A percentile compares a stretch with the other conserved stretches of the same genome.
Conservation (phyloP, 2,329 filamentous ascomycete species). For the Colletotrichum sp. region DNA sequence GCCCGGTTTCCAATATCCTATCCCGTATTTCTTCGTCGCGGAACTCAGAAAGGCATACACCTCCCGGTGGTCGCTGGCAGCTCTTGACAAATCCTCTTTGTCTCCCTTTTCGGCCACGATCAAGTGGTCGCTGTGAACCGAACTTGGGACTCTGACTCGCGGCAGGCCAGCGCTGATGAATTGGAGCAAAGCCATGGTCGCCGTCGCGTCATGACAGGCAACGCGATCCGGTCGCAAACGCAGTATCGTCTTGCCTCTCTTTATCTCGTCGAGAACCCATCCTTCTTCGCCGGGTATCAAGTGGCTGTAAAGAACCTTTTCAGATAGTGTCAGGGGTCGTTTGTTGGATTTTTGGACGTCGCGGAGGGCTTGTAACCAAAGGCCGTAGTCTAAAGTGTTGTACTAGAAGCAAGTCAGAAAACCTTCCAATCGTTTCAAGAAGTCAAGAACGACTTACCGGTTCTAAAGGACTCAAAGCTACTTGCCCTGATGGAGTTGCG, state of each 20-base stretch:
- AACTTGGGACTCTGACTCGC: constrained; percentile 39
- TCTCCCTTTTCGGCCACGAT: constrained; percentile 35
- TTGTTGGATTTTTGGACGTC: constrained; percentile 17
- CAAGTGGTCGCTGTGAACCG: constrained; percentile 44
- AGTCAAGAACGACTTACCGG: neutral
- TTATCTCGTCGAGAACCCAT: constrained; percentile 31
- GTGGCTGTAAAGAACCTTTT: constrained; percentile 44
- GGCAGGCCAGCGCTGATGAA: constrained; percentile 45
- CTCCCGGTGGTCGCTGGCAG: constrained; percentile 33
- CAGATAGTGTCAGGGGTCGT: constrained; percentile 38
- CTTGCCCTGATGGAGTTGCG: neutral
- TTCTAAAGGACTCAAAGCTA: constrained; percentile 26
- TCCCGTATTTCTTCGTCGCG: constrained; percentile 49
- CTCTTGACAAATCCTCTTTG: constrained; percentile 30
- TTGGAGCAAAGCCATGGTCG: constrained; percentile 45
- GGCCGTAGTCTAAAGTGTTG: constrained; percentile 23
- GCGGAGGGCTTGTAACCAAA: constrained; percentile 18
- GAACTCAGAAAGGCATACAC: constrained; percentile 43
- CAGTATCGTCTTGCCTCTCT: constrained; percentile 40
- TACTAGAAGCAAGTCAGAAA: constrained; percentile 1
- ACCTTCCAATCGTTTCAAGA: neutral
- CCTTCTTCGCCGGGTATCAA: constrained; percentile 30
- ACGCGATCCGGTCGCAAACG: constrained; percentile 40
- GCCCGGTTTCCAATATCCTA: constrained; percentile 42
- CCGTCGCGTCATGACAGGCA: constrained; percentile 47